Evolutionary conservation across 345 rosid genomes (phyloP), one percentile per base, ranked within the genome.

Genomic region (Eutrema yunnanense): DNA sequence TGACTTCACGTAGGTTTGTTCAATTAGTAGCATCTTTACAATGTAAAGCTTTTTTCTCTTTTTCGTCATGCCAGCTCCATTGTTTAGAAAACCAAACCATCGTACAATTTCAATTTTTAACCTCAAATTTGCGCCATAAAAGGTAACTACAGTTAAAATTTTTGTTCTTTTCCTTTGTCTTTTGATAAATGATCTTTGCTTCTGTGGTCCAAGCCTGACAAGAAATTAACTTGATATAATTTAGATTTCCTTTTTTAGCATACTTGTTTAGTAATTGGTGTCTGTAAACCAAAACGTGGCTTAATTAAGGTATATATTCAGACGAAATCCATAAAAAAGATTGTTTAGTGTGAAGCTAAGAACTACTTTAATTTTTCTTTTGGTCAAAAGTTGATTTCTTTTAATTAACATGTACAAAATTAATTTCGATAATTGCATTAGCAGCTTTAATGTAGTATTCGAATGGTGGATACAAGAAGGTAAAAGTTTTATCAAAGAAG

Each of bases 21-120:
- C 57, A 43, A 63, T 13, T 75, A 70, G 74, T 71, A 71, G 63
- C 68, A 51, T 65, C 68, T 76, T 78, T 80, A 50, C 81, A 75
- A 33, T 88, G 96, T 89, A 86, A 92, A 92, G 84, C 77, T 73
- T 66, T 63, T 61, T 51, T 51, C 6, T 56, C 61, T 62, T 14
- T 33, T 49, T 59, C 19, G 59, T 38, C 65, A 13, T 50, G 80
- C 55, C 58, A 71, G 49, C 57, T 65, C 46, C 13, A 77, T 77
- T 77, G 53, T 41, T 71, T 76, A 69, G 59, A 64, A 22, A 65
- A 69, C 69, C 65, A 38, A 47, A 37, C 52, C 29, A 62, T 54
- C 33, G 47, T 40, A 62, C 46, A 69, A 55, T 76, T 69, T 75
- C 60, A 54, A 67, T 46, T 69, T 47, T 75, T 56, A 69, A 75